Evolutionary conservation across 257 asterid genomes (phyloP).

Genomic region (Catharanthus roseus): DNA sequence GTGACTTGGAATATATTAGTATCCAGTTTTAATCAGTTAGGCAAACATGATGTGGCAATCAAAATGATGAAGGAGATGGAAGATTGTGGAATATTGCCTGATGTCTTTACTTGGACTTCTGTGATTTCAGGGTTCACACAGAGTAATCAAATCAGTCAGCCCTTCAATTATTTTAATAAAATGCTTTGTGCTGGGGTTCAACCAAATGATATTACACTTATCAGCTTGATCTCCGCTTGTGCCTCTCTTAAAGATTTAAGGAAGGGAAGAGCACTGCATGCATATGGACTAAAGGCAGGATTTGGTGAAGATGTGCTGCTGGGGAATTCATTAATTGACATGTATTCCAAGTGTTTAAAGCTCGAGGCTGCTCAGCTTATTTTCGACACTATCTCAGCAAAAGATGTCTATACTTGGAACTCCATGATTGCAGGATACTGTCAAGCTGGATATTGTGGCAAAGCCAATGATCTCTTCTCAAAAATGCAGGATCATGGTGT

Average conservation of each 20-base stretch:
- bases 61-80: slow-evolving; percentile 63
- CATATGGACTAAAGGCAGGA: slow-evolving; percentile 53
- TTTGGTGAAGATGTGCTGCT: slow-evolving; percentile 49
- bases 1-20: slow-evolving; percentile 73
- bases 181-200: slow-evolving; percentile 54
- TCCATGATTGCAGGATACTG: slow-evolving; percentile 80
- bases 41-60: slow-evolving; percentile 53
- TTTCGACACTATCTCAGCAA: slow-evolving; percentile 44
- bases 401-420: slow-evolving; percentile 77
- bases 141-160: slow-evolving; percentile 43
- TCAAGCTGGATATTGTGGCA: slow-evolving; percentile 72
- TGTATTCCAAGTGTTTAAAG: slow-evolving; percentile 75
- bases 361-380: slow-evolving; percentile 53
- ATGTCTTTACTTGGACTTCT: slow-evolving; percentile 73
- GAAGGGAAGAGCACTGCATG: slow-evolving; percentile 68
- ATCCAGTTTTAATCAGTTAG: slow-evolving; percentile 51
- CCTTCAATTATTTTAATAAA: slow-evolving; percentile 41
- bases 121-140: slow-evolving; percentile 64
- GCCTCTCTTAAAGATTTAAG: slow-evolving; percentile 45
- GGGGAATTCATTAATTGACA: slow-evolving; percentile 64
- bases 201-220: slow-evolving; percentile 61
- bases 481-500: slow-evolving; percentile 53
- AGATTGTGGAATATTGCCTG: slow-evolving; percentile 43
- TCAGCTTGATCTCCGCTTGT: slow-evolving; percentile 58
- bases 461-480: slow-evolving; percentile 61